These are phyloP conservation scores for Pontederia paniculata DNA, from an alignment of 176 grass and related monocot genomes.

Conservation along the genomic window DNA sequence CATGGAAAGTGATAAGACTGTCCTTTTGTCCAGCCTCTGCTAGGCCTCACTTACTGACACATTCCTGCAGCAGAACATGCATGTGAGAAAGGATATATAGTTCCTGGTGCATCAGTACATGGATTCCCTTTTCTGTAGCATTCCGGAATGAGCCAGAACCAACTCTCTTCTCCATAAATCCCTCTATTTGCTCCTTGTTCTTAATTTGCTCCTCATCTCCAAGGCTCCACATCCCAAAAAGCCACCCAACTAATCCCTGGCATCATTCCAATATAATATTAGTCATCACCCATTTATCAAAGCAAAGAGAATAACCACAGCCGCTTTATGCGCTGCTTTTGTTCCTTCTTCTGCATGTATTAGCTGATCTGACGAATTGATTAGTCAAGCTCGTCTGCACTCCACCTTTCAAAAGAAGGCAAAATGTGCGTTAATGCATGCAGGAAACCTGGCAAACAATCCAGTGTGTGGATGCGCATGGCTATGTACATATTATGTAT, in stretches of 20 bases:
- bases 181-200: slow-evolving; percentile 11
- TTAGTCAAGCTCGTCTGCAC: no score
- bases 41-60: slow-evolving; percentile 22
- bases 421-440: no score
- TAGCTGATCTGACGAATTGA: no score
- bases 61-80: slow-evolving; percentile 24
- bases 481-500: no score
- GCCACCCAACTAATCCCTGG: background rate
- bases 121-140: slow-evolving; percentile 36
- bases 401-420: no score
- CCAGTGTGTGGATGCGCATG: no score
- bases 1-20: slow-evolving; percentile 25
- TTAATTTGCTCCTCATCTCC: background rate
- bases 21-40: slow-evolving; percentile 14
- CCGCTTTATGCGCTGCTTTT: background rate
- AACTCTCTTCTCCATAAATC: slow-evolving; percentile 14
- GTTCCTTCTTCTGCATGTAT: no score
- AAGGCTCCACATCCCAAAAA: background rate
- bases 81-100: slow-evolving; percentile 26
- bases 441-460: no score
- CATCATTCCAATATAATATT: background rate
- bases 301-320: background rate
- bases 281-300: background rate
- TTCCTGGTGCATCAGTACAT: slow-evolving; percentile 21
- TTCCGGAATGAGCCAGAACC: slow-evolving; percentile 17